Evolutionary conservation across 2,329 filamentous ascomycete species (phyloP).

Genomic region (Xylaria sp.): DNA sequence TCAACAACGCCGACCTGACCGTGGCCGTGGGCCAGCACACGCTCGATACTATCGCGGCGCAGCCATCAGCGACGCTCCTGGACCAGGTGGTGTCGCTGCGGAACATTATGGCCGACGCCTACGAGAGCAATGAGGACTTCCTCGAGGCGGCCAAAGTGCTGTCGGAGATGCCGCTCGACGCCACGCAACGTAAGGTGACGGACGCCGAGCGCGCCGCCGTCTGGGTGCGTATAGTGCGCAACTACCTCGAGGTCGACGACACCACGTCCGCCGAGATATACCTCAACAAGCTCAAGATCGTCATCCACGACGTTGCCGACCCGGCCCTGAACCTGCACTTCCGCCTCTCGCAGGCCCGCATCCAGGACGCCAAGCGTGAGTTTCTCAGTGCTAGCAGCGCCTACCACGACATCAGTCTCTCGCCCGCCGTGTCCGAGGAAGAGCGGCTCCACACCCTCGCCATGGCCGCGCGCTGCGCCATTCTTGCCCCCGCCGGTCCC

Average conservation of each 20-base stretch:
- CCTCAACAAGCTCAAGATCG: constrained; percentile 94
- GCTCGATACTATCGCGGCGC: constrained; percentile 72
- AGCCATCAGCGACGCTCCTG: constrained; percentile 76
- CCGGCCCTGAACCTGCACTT: constrained; percentile 84
- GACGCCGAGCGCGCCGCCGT: constrained; percentile 84
- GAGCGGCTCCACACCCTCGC: constrained; percentile 87
- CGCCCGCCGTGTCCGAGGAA: constrained; percentile 80
- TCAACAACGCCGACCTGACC: constrained; percentile 72
- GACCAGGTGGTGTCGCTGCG: constrained; percentile 86
- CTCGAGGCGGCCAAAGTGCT: constrained; percentile 80
- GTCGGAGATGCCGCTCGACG: constrained; percentile 87
- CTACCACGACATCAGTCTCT: constrained; percentile 89
- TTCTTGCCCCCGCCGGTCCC: constrained; percentile 91
- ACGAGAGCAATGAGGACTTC: constrained; percentile 86
- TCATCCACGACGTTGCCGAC: constrained; percentile 83
- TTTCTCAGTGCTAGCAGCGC: constrained; percentile 89
- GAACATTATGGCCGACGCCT: constrained; percentile 82
- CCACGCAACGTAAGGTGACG: constrained; percentile 83
- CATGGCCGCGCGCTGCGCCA: constrained; percentile 90
- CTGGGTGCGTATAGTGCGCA: constrained; percentile 94
- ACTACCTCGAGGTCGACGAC: constrained; percentile 95
- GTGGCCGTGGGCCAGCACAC: constrained; percentile 81
- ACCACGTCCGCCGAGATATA: constrained; percentile 85
- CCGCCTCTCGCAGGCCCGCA: constrained; percentile 89
- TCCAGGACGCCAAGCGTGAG: constrained; percentile 88